Conservation (phyloP, 2,329 filamentous ascomycete genomes). For the Keithomyces neogunnii region DNA sequence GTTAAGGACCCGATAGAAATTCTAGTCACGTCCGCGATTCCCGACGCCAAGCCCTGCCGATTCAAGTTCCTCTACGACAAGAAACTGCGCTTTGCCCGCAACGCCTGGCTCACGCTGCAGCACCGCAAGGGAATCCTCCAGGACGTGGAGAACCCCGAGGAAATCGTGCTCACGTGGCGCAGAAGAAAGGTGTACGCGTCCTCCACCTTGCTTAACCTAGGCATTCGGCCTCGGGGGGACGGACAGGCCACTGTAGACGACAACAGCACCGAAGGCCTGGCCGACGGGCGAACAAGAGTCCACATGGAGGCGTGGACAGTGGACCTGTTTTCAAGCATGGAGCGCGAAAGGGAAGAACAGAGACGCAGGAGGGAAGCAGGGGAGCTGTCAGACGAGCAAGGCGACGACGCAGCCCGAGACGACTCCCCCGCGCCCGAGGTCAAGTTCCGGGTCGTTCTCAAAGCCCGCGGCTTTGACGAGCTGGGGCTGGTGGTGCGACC, state of each 20-base stretch:
- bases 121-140: constrained; percentile 27
- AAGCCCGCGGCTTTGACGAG: constrained; percentile 40
- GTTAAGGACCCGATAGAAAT: constrained; percentile 21
- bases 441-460: constrained; percentile 44
- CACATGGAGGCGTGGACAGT: constrained; percentile 71
- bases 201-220: constrained; percentile 64
- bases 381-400: constrained; percentile 26
- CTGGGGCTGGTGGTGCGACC: constrained; percentile 42
- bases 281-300: constrained; percentile 48
- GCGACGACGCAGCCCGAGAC: constrained; percentile 14
- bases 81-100: constrained; percentile 55
- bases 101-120: constrained; percentile 62
- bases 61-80: constrained; percentile 60
- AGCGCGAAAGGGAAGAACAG: constrained; percentile 36
- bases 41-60: constrained; percentile 45
- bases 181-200: constrained; percentile 62
- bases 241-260: constrained; percentile 33
- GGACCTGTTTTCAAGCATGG: constrained; percentile 44
- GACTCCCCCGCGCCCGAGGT: constrained; percentile 16
- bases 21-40: constrained; percentile 54
- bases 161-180: constrained; percentile 73
- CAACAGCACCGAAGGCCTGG: constrained; percentile 33
- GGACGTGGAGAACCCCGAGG: constrained; percentile 32
- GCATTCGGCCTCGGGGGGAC: constrained; percentile 38
- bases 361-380: constrained; percentile 34